Conservation (phyloP, 352 stramenopile species). For the Phytophthora colocasiae region DNA sequence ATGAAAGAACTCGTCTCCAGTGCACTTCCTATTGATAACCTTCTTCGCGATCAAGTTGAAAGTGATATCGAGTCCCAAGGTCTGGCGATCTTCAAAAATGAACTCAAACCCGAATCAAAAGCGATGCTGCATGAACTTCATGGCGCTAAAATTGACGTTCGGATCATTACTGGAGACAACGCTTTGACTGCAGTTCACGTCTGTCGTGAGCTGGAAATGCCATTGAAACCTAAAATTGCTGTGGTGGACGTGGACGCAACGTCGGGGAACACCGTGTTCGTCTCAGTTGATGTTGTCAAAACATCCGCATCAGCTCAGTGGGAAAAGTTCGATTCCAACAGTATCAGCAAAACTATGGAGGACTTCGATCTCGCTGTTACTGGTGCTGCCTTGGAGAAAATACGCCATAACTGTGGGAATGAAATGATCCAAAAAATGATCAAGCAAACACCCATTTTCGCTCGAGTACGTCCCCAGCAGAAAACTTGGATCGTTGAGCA, state of each 20-base stretch:
- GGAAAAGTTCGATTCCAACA: conserved; percentile 37
- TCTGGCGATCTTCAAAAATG: conserved; percentile 81
- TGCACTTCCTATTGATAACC: conserved; percentile 3
- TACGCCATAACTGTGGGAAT: conserved; percentile 35
- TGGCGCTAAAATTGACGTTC: conserved; percentile 60
- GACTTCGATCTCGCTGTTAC: conserved; percentile 59
- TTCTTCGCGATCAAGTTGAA: conserved; percentile 50
- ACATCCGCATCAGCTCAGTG: conserved; percentile 21
- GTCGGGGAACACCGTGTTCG: conserved; percentile 29
- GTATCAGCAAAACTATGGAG: conserved; percentile 30
- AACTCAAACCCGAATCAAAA: conserved; percentile 63
- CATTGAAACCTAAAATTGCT: conserved; percentile 43
- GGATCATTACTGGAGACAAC: conserved; percentile 82
- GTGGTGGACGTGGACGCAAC: conserved; percentile 48
- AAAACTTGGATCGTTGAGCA: conserved; percentile 69
- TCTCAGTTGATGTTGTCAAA: conserved; percentile 42
- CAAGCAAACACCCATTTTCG: conserved; percentile 57
- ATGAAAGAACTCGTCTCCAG: conserved; percentile 34
- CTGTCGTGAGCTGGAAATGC: conserved; percentile 50
- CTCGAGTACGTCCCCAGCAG: conserved; percentile 57
- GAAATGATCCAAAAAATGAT: conserved; percentile 52
- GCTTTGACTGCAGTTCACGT: conserved; percentile 55
- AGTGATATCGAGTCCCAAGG: conserved; percentile 57
- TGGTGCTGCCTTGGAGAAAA: conserved; percentile 51
- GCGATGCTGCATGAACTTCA: conserved; percentile 67